A percentile compares a stretch with the other conserved stretches of the same genome.
Conservation (phyloP, 1,284 basidiomycete genomes). For the Wallemia hederae region DNA sequence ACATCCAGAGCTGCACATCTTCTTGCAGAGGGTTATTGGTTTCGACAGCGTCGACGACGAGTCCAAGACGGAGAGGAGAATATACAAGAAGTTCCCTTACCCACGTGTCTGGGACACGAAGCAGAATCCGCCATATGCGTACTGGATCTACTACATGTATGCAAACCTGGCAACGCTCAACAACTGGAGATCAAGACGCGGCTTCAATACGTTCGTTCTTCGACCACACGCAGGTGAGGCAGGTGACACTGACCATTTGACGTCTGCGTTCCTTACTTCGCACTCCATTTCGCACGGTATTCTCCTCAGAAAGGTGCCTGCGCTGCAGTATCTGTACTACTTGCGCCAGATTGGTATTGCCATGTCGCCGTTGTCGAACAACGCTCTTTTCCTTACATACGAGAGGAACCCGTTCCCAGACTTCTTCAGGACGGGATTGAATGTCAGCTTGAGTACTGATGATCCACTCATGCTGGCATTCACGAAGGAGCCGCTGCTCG, state of each 20-base stretch:
- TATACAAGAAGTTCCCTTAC: conserved; percentile 86
- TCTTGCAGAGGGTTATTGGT: conserved; percentile 80
- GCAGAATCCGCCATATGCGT: conserved; percentile 77
- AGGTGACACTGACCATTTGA: conserved; percentile 89
- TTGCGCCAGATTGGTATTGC: conserved; percentile 87
- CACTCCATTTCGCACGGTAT: conserved; percentile 99
- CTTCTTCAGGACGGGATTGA: conserved; percentile 86
- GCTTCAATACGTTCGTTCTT: conserved; percentile 84
- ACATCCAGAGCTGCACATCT: conserved; percentile 82
- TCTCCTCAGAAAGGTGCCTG: conserved; percentile 82
- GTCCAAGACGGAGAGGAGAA: conserved; percentile 66
- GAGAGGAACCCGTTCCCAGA: conserved; percentile 91
- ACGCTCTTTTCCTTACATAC: conserved; percentile 85
- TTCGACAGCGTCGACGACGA: conserved; percentile 98
- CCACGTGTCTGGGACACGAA: conserved; percentile 66
- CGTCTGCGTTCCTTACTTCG: conserved; percentile 77
- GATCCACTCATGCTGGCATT: conserved; percentile 36
- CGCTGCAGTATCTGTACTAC: conserved; percentile 45
- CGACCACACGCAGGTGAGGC: conserved; percentile 95
- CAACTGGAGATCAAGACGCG: conserved; percentile 56
- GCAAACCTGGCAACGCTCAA: conserved; percentile 88
- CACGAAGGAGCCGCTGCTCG: conserved; percentile 81
- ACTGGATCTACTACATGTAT: conserved; percentile 96
- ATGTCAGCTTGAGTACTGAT: conserved; percentile 88
- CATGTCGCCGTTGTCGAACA: conserved; percentile 95